Percentiles rank a stretch among this genome's conserved stretches.
These are phyloP conservation scores for Lotus japonicus DNA, from an alignment of 306 rosid species.

Conservation along the genomic window DNA sequence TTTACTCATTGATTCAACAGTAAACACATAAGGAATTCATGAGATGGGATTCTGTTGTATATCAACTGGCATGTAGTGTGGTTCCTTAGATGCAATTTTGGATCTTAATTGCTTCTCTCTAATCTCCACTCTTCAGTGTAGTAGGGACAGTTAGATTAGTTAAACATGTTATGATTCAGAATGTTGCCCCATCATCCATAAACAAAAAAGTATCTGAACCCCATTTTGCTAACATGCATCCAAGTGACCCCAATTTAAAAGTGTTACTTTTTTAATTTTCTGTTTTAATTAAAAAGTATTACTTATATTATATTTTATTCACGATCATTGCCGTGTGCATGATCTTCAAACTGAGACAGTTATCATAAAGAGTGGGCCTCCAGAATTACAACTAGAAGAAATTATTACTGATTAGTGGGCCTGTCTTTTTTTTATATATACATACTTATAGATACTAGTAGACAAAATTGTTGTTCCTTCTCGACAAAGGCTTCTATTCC, in stretches of 20 bases:
- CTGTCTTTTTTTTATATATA: neutral
- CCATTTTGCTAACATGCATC: slow-evolving; percentile 5
- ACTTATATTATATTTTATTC: neutral
- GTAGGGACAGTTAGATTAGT: slow-evolving; percentile 5
- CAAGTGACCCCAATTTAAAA: neutral
- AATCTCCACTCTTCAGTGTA: neutral
- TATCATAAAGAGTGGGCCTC: slow-evolving; percentile 33
- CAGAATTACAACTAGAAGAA: slow-evolving; percentile 18
- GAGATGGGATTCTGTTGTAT: slow-evolving; percentile 25
- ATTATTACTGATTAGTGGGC: slow-evolving; percentile 28
- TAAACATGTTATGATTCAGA: slow-evolving; percentile 9
- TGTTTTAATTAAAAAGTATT: neutral
- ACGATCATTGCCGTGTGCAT: neutral
- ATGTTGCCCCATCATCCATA: slow-evolving; percentile 12
- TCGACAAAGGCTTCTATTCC: slow-evolving; percentile 55
- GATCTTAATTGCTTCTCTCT: neutral
- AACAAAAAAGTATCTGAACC: neutral
- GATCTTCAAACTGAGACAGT: slow-evolving; percentile 3
- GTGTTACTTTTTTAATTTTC: neutral
- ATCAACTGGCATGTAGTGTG: slow-evolving; percentile 11
- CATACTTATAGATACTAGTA: too few relatives aligned
- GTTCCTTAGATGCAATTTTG: slow-evolving; percentile 4
- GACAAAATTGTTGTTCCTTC: slow-evolving; percentile 58
- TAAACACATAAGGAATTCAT: slow-evolving; percentile 15
- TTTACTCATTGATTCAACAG: neutral